Percentiles rank a stretch among this genome's conserved stretches.
Evolutionary conservation across 371 early-diverging fungal genomes (phyloP).

Genomic region (Rhizopus stolonifer): DNA sequence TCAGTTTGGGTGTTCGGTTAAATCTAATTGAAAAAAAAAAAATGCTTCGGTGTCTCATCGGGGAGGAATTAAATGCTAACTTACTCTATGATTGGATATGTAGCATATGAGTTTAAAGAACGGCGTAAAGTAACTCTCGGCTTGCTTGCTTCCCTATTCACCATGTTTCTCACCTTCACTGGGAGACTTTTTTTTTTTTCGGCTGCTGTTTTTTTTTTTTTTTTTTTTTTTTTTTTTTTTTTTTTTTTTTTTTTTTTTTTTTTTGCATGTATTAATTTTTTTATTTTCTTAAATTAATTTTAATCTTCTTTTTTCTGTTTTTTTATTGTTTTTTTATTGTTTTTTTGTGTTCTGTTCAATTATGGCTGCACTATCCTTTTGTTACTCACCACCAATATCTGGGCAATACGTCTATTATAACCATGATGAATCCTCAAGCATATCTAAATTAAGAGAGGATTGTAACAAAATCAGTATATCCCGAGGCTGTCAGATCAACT

Average conservation of each 20-base stretch:
- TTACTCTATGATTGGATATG: not conserved
- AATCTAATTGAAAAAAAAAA: not conserved
- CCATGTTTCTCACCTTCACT: slow-evolving; percentile 2
- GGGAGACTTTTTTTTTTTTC: not conserved
- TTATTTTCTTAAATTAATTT: not conserved
- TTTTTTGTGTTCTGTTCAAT: slow-evolving; percentile 1
- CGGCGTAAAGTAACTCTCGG: not conserved
- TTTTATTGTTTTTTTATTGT: not conserved
- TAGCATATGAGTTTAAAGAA: not conserved
- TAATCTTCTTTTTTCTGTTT: not conserved
- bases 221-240: not conserved
- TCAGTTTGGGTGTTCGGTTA: too few species aligned
- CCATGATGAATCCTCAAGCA: not conserved
- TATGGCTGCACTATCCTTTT: slow-evolving; percentile 2
- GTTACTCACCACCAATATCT: not conserved
- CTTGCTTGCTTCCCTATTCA: not conserved
- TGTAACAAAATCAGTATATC: not conserved
- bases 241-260: too few species aligned
- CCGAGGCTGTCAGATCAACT: not conserved
- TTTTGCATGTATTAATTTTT: not conserved
- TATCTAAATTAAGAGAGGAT: slow-evolving; percentile 1
- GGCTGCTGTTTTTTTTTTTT: not conserved
- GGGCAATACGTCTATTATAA: not conserved
- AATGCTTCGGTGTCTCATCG: slow-evolving; percentile 2
- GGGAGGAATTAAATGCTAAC: not conserved